Evolutionary conservation across 345 rosid species (phyloP).

Genomic region (Linum trigynum): DNA sequence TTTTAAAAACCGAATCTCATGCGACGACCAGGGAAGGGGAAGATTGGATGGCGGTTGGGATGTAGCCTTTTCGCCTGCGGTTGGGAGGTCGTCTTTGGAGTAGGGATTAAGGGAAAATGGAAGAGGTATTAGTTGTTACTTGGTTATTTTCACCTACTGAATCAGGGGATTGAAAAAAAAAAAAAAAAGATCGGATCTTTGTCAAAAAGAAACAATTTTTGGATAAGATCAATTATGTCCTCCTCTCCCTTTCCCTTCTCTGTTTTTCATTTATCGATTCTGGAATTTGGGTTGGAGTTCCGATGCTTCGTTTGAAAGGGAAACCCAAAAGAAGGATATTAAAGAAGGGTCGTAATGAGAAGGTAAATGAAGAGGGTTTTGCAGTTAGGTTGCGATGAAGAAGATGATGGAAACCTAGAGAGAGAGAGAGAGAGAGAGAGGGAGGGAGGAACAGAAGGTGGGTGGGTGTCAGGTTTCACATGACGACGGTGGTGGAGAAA

Average conservation of each 20-base stretch:
- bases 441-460: slow-evolving; percentile 15
- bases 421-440: slow-evolving; percentile 11
- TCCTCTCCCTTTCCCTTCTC: neutral
- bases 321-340: no score
- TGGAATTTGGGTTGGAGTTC: neutral
- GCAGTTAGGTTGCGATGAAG: neutral
- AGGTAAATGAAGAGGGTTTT: neutral
- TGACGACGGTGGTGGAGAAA: slow-evolving; percentile 19
- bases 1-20: slow-evolving; percentile 16
- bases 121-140: slow-evolving; percentile 37
- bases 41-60: slow-evolving; percentile 24
- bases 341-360: neutral
- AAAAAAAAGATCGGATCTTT: slow-evolving; percentile 1
- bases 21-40: slow-evolving; percentile 1
- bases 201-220: neutral
- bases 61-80: slow-evolving; percentile 41
- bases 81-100: slow-evolving; percentile 26
- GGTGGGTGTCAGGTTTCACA: slow-evolving; percentile 12
- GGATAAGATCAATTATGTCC: neutral
- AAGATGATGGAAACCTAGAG: neutral
- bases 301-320: neutral
- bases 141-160: slow-evolving; percentile 22
- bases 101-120: slow-evolving; percentile 41
- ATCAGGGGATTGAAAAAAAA: neutral
- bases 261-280: neutral